Evolutionary conservation across 768 basidiomycete species (phyloP).

Genomic region (Phaeotremella fagi): DNA sequence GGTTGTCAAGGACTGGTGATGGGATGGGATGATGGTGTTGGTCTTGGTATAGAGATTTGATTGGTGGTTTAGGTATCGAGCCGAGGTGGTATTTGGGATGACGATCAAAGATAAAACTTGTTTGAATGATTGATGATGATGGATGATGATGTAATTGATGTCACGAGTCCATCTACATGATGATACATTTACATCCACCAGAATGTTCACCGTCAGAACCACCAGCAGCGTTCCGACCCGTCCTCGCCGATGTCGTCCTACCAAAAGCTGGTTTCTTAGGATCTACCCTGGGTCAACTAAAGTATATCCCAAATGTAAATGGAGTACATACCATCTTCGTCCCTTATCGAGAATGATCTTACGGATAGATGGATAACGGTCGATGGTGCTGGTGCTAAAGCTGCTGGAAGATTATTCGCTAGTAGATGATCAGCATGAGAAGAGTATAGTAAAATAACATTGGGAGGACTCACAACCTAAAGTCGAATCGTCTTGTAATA

Average conservation of each 20-base stretch:
- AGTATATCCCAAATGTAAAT: background rate
- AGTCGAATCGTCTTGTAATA: constrained; percentile 42
- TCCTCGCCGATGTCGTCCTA: constrained; percentile 1
- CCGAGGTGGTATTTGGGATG: too few relatives aligned
- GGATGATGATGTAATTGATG: too few relatives aligned
- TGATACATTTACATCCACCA: constrained; percentile 44
- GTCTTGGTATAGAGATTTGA: too few relatives aligned
- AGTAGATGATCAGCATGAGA: background rate
- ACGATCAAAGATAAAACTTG: too few relatives aligned
- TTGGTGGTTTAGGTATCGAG: too few relatives aligned
- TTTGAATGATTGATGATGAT: too few relatives aligned
- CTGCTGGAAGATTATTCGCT: constrained; percentile 39
- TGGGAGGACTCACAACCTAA: constrained; percentile 27
- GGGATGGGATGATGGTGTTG: too few relatives aligned
- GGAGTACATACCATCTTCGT: constrained; percentile 34
- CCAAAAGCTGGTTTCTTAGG: constrained; percentile 25
- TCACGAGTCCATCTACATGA: constrained; percentile 42
- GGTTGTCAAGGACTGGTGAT: too few relatives aligned
- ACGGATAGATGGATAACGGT: constrained; percentile 45
- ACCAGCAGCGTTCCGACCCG: constrained; percentile 11
- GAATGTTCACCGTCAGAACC: constrained; percentile 20
- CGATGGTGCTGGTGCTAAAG: constrained; percentile 18
- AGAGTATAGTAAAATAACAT: background rate
- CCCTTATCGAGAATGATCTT: constrained; percentile 39
- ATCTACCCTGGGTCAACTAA: constrained; percentile 11